These are phyloP conservation scores for Talaromyces sp. DNA, from an alignment of 2,329 filamentous ascomycete genomes.

Conservation along the genomic window DNA sequence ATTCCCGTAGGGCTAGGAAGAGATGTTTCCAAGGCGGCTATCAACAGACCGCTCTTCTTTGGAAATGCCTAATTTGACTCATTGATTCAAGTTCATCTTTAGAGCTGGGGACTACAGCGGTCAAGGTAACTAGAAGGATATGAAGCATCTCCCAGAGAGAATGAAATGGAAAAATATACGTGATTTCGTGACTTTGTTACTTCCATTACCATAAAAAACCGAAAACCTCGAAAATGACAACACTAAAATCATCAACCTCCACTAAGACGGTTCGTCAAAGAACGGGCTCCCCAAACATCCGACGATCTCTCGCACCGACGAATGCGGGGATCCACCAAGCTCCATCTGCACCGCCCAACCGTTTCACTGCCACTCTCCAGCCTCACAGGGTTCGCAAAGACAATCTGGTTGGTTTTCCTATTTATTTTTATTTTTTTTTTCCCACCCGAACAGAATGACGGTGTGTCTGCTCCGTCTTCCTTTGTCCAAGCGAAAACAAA, in stretches of 20 bases:
- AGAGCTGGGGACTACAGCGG: neutral
- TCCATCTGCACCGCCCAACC: slow-evolving; percentile 33
- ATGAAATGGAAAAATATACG: neutral
- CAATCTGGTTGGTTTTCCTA: slow-evolving; percentile 1
- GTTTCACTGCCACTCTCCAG: slow-evolving; percentile 37
- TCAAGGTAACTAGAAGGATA: no score
- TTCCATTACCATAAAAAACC: neutral
- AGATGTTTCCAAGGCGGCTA: no score
- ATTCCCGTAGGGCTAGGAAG: no score
- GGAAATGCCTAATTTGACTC: slow-evolving; percentile 2
- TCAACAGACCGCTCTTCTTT: slow-evolving; percentile 9
- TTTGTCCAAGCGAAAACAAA: neutral
- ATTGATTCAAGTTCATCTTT: neutral
- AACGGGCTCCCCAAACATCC: slow-evolving; percentile 22
- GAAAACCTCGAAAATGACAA: slow-evolving; percentile 3
- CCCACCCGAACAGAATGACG: slow-evolving; percentile 19
- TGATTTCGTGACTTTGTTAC: no score
- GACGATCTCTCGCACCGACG: slow-evolving; percentile 22
- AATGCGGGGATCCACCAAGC: slow-evolving; percentile 18
- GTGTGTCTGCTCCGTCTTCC: slow-evolving; percentile 3
- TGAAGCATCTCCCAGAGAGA: no score
- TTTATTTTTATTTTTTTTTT: neutral
- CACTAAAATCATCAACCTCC: neutral
- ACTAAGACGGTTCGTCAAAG: slow-evolving; percentile 19
- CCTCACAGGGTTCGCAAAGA: slow-evolving; percentile 24